Conservation (phyloP, 164 flowering plant species). For the Piper betle region DNA sequence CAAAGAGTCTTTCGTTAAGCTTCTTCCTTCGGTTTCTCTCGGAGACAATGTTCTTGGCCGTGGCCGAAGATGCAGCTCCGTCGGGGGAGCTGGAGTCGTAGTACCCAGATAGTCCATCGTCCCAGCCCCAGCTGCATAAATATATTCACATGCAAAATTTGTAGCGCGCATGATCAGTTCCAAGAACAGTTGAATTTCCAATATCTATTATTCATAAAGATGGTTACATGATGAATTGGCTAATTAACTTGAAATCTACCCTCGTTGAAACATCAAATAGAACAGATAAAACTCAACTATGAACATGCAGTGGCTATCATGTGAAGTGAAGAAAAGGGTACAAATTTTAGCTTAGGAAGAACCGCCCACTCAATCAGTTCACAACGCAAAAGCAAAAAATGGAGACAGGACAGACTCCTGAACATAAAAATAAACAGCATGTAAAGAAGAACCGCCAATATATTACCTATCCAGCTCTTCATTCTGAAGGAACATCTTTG, state of each 20-base stretch:
- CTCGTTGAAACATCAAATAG: background rate
- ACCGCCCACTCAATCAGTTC: background rate
- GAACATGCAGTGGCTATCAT: background rate
- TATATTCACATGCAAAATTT: background rate
- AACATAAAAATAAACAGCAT: too few species aligned
- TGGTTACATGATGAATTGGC: background rate
- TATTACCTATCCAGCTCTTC: slow-evolving; percentile 18
- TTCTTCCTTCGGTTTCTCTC: slow-evolving; percentile 83
- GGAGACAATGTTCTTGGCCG: slow-evolving; percentile 63
- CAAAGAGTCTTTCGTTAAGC: slow-evolving; percentile 70
- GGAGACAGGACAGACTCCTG: slow-evolving; percentile 1
- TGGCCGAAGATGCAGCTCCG: slow-evolving; percentile 32
- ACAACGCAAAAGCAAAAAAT: background rate
- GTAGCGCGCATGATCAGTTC: too few species aligned
- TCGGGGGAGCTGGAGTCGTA: slow-evolving; percentile 87
- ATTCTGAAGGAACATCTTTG: slow-evolving; percentile 13
- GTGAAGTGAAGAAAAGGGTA: background rate
- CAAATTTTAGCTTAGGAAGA: background rate
- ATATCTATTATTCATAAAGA: too few species aligned
- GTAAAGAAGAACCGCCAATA: background rate
- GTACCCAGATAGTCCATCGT: slow-evolving; percentile 50
- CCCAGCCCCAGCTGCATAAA: slow-evolving; percentile 28
- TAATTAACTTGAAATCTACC: background rate
- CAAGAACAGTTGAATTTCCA: background rate
- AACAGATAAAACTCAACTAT: background rate